Evolutionary conservation across 2,329 filamentous ascomycete genomes (phyloP).

Genomic region (Fonsecaea pugnacius): DNA sequence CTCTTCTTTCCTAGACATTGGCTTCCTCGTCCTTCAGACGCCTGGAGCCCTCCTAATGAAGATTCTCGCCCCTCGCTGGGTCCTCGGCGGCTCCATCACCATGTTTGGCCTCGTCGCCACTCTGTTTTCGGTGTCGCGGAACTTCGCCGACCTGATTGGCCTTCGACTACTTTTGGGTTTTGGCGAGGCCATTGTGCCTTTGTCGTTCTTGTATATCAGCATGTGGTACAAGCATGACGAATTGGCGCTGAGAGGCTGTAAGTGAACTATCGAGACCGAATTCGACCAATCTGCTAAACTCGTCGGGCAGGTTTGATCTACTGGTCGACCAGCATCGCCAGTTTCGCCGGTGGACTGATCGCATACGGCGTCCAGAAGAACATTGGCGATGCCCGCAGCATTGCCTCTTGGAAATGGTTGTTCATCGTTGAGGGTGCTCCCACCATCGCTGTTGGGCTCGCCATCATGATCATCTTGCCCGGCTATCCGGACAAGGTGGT

Average conservation of each 20-base stretch:
- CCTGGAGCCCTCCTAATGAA: constrained; percentile 41
- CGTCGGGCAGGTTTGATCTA: constrained; percentile 55
- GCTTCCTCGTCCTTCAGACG: constrained; percentile 36
- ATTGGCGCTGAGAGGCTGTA: constrained; percentile 13
- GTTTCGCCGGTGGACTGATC: constrained; percentile 71
- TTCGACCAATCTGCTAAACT: no score
- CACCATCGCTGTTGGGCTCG: constrained; percentile 64
- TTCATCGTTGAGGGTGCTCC: constrained; percentile 73
- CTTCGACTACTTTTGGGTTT: constrained; percentile 19
- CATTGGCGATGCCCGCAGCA: constrained; percentile 58
- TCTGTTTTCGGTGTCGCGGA: constrained; percentile 54
- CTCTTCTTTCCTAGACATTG: neutral
- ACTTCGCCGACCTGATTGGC: constrained; percentile 48
- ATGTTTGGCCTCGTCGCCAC: constrained; percentile 38
- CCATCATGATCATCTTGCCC: constrained; percentile 64
- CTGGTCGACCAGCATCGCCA: constrained; percentile 58
- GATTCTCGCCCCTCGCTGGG: constrained; percentile 40
- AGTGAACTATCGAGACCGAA: neutral
- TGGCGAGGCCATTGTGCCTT: constrained; percentile 20
- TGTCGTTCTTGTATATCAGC: constrained; percentile 10
- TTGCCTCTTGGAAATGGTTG: constrained; percentile 65
- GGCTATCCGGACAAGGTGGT: constrained; percentile 60
- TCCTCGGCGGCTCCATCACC: constrained; percentile 41
- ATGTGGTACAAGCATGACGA: constrained; percentile 25
- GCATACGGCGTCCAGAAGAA: constrained; percentile 67